Conservation (phyloP, 768 basidiomycete species). For the Lepiota subincarnata region DNA sequence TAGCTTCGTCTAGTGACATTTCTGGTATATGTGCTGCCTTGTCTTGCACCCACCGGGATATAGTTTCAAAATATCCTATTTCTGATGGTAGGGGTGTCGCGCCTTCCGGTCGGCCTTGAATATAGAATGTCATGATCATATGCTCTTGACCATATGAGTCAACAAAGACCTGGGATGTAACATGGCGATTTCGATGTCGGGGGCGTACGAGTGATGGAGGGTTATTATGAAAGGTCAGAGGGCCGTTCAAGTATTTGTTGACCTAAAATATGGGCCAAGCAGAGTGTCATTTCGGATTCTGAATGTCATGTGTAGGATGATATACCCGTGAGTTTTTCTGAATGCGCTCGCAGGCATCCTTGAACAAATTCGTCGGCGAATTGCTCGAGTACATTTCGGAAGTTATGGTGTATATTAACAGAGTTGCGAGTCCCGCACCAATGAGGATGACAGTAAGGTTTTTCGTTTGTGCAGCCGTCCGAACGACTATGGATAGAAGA, state of each 20-base stretch:
- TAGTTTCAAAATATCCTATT: slow-evolving; percentile 40
- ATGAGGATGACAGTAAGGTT: slow-evolving; percentile 58
- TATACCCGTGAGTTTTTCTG: slow-evolving; percentile 42
- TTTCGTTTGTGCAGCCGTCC: slow-evolving; percentile 45
- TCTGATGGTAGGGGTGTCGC: slow-evolving; percentile 29
- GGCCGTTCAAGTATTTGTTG: slow-evolving; percentile 60
- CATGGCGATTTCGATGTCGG: slow-evolving; percentile 78
- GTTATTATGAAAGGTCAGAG: slow-evolving; percentile 76
- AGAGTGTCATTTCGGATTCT: neutral
- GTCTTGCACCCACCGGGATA: slow-evolving; percentile 39
- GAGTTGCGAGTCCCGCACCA: slow-evolving; percentile 75
- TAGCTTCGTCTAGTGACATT: slow-evolving; percentile 52
- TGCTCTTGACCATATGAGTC: slow-evolving; percentile 77
- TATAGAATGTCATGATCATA: slow-evolving; percentile 80
- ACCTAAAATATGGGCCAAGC: slow-evolving; percentile 43
- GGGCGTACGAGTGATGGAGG: slow-evolving; percentile 73
- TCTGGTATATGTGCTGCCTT: slow-evolving; percentile 39
- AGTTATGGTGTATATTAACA: slow-evolving; percentile 74
- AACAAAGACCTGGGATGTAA: slow-evolving; percentile 70
- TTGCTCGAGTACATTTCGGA: slow-evolving; percentile 87
- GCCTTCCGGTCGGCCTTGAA: slow-evolving; percentile 56
- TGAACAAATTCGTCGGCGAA: slow-evolving; percentile 79
- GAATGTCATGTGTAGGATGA: neutral
- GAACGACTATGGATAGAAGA: slow-evolving; percentile 32
- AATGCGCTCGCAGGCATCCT: slow-evolving; percentile 52